These are phyloP conservation scores for Penicillium cataractarum DNA, from an alignment of 495 filamentous ascomycete genomes.

Conservation along the genomic window DNA sequence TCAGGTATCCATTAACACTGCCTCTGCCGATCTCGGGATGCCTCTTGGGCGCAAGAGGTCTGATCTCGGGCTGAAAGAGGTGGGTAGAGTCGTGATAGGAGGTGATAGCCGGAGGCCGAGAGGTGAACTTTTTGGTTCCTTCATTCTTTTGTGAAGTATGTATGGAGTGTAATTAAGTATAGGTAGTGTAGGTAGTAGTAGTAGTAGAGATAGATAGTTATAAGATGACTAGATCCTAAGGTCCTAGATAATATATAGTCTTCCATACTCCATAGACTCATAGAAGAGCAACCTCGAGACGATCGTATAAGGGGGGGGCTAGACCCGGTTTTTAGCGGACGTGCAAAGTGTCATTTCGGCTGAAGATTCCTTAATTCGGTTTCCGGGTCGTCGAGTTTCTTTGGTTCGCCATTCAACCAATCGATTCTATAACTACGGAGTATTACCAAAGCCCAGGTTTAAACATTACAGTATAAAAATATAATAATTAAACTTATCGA, in stretches of 20 bases:
- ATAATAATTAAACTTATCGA: not conserved
- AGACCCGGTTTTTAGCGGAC: slow-evolving; percentile 20
- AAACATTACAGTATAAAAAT: too few species aligned
- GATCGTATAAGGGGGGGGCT: slow-evolving; percentile 10
- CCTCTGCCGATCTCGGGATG: slow-evolving; percentile 46
- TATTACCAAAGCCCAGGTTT: too few species aligned
- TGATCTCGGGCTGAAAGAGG: slow-evolving; percentile 22
- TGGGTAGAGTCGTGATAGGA: not conserved
- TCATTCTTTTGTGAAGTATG: too few species aligned
- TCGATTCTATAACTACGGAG: too few species aligned
- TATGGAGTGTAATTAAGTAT: too few species aligned
- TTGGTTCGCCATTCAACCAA: not conserved
- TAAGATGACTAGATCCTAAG: not conserved
- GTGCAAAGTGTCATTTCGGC: slow-evolving; percentile 34
- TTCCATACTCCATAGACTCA: too few species aligned
- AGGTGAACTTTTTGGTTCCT: too few species aligned
- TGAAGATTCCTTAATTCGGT: slow-evolving; percentile 41
- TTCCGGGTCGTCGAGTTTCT: slow-evolving; percentile 19
- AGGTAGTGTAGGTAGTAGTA: not conserved
- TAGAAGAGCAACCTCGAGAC: not conserved
- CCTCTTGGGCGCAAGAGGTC: slow-evolving; percentile 27
- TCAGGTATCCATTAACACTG: slow-evolving; percentile 35
- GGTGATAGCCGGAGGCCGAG: not conserved
- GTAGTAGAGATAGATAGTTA: not conserved
- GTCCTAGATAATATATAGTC: too few species aligned